Evolutionary conservation across 2,329 filamentous ascomycete genomes (phyloP).

Genomic region (Truncatella angustata): DNA sequence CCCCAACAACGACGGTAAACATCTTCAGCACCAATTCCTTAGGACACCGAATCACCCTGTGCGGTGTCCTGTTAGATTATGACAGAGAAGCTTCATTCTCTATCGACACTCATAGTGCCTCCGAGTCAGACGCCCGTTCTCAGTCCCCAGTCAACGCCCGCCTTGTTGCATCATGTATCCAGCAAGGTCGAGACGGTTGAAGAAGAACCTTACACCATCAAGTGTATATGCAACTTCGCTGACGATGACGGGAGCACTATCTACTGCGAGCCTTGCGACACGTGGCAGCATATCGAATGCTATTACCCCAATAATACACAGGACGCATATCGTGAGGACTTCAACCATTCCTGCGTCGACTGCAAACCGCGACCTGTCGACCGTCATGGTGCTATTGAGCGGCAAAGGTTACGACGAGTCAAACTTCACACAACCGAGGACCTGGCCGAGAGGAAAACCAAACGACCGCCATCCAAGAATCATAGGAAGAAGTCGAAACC

Average conservation of each 20-base stretch:
- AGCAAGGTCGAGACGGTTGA: constrained; percentile 58
- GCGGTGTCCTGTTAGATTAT: constrained; percentile 55
- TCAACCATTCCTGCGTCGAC: constrained; percentile 83
- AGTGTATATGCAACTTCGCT: constrained; percentile 91
- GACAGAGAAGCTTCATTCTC: constrained; percentile 56
- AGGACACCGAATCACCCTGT: constrained; percentile 24
- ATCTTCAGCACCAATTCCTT: constrained; percentile 22
- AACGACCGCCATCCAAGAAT: constrained; percentile 73
- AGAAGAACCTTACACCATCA: constrained; percentile 90
- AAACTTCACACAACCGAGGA: constrained; percentile 44
- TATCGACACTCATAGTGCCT: constrained; percentile 55
- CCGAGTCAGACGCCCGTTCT: constrained; percentile 47
- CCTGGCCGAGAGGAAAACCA: constrained; percentile 65
- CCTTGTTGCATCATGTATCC: constrained; percentile 38
- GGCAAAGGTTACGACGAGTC: constrained; percentile 60
- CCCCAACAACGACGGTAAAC: constrained; percentile 52
- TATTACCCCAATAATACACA: constrained; percentile 78
- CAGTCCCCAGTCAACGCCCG: constrained; percentile 36
- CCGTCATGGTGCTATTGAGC: constrained; percentile 69
- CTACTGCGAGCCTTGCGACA: constrained; percentile 91
- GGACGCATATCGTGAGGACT: constrained; percentile 68
- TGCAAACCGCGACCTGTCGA: constrained; percentile 80
- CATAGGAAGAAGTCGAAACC: constrained; percentile 89
- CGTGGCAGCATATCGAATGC: constrained; percentile 97
- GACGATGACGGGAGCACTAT: constrained; percentile 98